Percentiles rank a stretch among this genome's conserved stretches.
Conservation (phyloP, 805 yeast genomes). For the Yarrowia bubula region DNA sequence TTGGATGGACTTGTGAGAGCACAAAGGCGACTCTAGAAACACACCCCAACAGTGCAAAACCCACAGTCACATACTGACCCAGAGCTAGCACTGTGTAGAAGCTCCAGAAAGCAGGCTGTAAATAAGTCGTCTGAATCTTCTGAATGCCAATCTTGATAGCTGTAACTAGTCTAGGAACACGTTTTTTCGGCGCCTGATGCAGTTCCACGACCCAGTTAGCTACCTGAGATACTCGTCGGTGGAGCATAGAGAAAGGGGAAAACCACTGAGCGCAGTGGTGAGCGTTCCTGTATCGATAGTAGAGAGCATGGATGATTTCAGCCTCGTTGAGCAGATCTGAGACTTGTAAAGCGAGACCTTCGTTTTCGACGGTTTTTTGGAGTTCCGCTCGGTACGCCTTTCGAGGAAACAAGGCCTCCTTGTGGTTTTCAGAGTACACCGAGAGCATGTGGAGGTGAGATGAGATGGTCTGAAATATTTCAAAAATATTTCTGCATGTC, state of each 20-base stretch:
- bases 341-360: slow-evolving; percentile 28
- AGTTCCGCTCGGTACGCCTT: slow-evolving; percentile 28
- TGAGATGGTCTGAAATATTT: background rate
- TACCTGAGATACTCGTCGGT: slow-evolving; percentile 44
- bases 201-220: background rate
- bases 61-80: slow-evolving; percentile 75
- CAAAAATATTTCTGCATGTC: slow-evolving; percentile 4
- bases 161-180: slow-evolving; percentile 19
- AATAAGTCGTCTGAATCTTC: slow-evolving; percentile 35
- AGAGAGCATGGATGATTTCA: slow-evolving; percentile 57
- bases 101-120: slow-evolving; percentile 54
- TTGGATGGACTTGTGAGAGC: slow-evolving; percentile 25
- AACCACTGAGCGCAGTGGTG: slow-evolving; percentile 77
- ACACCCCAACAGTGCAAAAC: slow-evolving; percentile 63
- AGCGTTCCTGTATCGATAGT: slow-evolving; percentile 74
- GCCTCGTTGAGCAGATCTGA: slow-evolving; percentile 19
- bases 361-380: slow-evolving; percentile 25
- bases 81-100: slow-evolving; percentile 67
- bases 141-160: slow-evolving; percentile 38
- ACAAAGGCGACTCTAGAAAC: slow-evolving; percentile 47
- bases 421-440: background rate
- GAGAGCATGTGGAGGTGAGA: background rate
- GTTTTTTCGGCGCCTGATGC: background rate
- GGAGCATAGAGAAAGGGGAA: slow-evolving; percentile 61
- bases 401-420: slow-evolving; percentile 27